These are phyloP conservation scores for Colletotrichum tropicale DNA, from an alignment of 2,329 filamentous ascomycete genomes.

Conservation along the genomic window DNA sequence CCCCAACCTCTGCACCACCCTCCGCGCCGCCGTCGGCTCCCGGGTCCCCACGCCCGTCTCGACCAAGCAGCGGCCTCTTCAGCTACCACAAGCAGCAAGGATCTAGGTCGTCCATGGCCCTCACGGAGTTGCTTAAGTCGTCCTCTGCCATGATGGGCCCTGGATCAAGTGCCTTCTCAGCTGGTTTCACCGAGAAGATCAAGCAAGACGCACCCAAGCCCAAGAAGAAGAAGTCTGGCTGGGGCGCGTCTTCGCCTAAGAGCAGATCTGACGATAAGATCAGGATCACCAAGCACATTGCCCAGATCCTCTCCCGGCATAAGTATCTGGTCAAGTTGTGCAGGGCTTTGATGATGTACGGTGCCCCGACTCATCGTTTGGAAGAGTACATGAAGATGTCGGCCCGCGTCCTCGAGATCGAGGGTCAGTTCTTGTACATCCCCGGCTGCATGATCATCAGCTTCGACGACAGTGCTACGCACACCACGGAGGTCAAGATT, in stretches of 20 bases:
- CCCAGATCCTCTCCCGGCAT: slow-evolving; percentile 77
- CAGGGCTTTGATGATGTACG: slow-evolving; percentile 85
- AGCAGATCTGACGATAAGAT: slow-evolving; percentile 30
- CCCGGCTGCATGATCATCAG: slow-evolving; percentile 95
- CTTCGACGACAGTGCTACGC: slow-evolving; percentile 76
- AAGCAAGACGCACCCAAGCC: slow-evolving; percentile 40
- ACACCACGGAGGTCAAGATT: slow-evolving; percentile 82
- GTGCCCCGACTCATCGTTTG: slow-evolving; percentile 87
- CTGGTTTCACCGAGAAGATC: slow-evolving; percentile 48
- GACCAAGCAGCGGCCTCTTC: slow-evolving; percentile 43
- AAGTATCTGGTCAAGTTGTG: slow-evolving; percentile 86
- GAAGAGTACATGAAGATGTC: slow-evolving; percentile 94
- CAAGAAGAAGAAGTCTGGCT: slow-evolving; percentile 32
- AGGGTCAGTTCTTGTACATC: slow-evolving; percentile 88
- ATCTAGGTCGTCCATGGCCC: slow-evolving; percentile 48
- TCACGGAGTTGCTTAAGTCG: slow-evolving; percentile 58
- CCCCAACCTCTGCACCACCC: slow-evolving; percentile 36
- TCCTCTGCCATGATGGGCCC: slow-evolving; percentile 57
- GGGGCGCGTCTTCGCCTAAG: slow-evolving; percentile 7
- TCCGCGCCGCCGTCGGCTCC: slow-evolving; percentile 19
- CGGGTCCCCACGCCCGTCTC: slow-evolving; percentile 32
- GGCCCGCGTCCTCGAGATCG: slow-evolving; percentile 84
- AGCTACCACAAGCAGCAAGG: slow-evolving; percentile 44
- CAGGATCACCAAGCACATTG: slow-evolving; percentile 63
- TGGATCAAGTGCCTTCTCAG: slow-evolving; percentile 47